These are phyloP conservation scores for Zymoseptoria tritici DNA, from an alignment of 2,329 filamentous ascomycete species.

Conservation along the genomic window DNA sequence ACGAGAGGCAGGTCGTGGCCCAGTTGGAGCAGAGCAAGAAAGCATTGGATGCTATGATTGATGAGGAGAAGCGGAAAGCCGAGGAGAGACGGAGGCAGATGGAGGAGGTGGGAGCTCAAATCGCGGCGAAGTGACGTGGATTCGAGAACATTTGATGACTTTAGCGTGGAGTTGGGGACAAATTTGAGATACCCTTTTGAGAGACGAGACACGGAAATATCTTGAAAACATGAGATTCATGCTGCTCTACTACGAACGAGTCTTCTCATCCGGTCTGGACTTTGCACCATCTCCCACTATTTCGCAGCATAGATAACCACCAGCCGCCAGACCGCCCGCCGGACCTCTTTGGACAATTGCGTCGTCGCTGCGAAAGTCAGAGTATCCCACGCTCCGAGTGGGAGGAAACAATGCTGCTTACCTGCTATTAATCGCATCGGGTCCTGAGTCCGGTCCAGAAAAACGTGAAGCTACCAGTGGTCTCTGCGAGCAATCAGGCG, in stretches of 20 bases:
- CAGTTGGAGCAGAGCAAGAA: conserved; percentile 52
- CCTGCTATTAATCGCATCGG: neutral
- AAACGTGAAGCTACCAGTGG: neutral
- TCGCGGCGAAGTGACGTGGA: conserved; percentile 2
- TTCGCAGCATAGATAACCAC: neutral
- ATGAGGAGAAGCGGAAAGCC: conserved; percentile 23
- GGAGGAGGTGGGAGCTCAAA: conserved; percentile 14
- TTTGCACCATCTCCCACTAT: neutral
- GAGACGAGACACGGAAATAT: no score
- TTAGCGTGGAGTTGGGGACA: conserved; percentile 9
- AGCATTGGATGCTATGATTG: conserved; percentile 44
- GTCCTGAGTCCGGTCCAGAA: neutral
- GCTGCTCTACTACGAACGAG: neutral
- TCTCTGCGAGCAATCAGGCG: neutral
- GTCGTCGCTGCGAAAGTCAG: neutral
- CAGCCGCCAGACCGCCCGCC: no score
- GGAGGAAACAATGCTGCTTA: neutral
- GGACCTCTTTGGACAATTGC: neutral
- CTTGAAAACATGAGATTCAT: no score
- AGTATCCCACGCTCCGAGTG: neutral
- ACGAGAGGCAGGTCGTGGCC: conserved; percentile 25
- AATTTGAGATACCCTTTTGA: neutral
- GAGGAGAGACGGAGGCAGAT: conserved; percentile 25
- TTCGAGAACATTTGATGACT: neutral
- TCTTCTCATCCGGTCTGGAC: neutral